Evolutionary conservation across 352 stramenopile species (phyloP).

Genomic region (Globisporangium echinulatum): DNA sequence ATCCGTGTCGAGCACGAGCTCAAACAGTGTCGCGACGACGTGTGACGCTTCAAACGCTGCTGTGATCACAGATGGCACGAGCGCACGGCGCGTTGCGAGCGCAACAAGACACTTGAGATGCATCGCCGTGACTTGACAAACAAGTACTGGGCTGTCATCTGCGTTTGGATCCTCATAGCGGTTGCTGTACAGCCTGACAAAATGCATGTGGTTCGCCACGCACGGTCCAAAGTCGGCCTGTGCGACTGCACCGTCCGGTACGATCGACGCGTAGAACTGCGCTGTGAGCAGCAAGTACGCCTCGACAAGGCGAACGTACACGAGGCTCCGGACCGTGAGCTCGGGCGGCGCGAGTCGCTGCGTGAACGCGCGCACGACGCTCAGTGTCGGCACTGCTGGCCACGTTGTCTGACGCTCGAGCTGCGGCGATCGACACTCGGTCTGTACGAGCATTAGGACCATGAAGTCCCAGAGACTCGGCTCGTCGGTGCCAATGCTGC

Average conservation of each 20-base stretch:
- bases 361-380: slow-evolving; percentile 2
- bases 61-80: slow-evolving; percentile 18
- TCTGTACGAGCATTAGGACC: slow-evolving; percentile 18
- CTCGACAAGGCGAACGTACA: slow-evolving; percentile 18
- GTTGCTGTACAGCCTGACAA: slow-evolving; percentile 19
- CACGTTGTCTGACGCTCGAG: slow-evolving; percentile 1
- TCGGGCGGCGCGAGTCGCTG: neutral
- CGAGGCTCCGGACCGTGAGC: slow-evolving; percentile 1
- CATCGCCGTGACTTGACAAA: slow-evolving; percentile 21
- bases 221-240: slow-evolving; percentile 20
- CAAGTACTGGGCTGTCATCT: slow-evolving; percentile 14
- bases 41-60: slow-evolving; percentile 17
- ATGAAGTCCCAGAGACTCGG: slow-evolving; percentile 30
- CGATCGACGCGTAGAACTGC: slow-evolving; percentile 23
- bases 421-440: too few relatives aligned
- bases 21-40: slow-evolving; percentile 18
- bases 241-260: slow-evolving; percentile 4
- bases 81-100: slow-evolving; percentile 23
- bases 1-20: neutral
- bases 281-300: slow-evolving; percentile 23
- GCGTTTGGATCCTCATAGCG: slow-evolving; percentile 10
- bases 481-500: slow-evolving; percentile 26
- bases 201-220: slow-evolving; percentile 24
- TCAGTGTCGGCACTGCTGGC: neutral
- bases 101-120: slow-evolving; percentile 32